These are phyloP conservation scores for Cercospora berteroae DNA, from an alignment of 2,329 filamentous ascomycete genomes.

Conservation along the genomic window DNA sequence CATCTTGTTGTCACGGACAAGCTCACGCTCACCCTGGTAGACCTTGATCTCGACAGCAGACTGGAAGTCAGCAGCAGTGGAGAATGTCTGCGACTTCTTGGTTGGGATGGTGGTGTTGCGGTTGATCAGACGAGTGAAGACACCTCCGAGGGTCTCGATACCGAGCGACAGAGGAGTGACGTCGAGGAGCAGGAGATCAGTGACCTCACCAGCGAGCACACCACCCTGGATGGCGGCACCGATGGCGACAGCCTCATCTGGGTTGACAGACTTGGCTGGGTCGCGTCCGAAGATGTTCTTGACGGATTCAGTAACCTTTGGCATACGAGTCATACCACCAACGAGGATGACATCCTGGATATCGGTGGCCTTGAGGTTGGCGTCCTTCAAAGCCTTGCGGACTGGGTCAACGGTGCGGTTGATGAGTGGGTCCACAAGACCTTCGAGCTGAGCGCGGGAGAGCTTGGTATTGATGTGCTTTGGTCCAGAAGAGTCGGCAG, in stretches of 20 bases:
- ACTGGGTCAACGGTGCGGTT: slow-evolving; percentile 84
- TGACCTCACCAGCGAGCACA: slow-evolving; percentile 93
- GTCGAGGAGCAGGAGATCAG: slow-evolving; percentile 90
- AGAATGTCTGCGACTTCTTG: slow-evolving; percentile 99
- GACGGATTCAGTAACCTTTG: slow-evolving; percentile 93
- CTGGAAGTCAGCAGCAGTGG: slow-evolving; percentile 96
- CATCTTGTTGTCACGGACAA: slow-evolving; percentile 97
- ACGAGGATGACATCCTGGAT: slow-evolving; percentile 98
- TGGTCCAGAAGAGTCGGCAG: slow-evolving; percentile 87
- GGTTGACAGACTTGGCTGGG: slow-evolving; percentile 96
- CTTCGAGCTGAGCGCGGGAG: slow-evolving; percentile 86
- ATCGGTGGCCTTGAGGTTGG: slow-evolving; percentile 83
- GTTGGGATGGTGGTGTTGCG: slow-evolving; percentile 98
- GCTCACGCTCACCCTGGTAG: slow-evolving; percentile 99
- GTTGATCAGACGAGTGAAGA: slow-evolving; percentile 97
- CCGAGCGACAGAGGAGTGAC: slow-evolving; percentile 94
- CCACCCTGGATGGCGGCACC: slow-evolving; percentile 97
- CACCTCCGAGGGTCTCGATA: slow-evolving; percentile 97
- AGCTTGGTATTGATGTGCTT: slow-evolving; percentile 99
- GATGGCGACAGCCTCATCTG: slow-evolving; percentile 95
- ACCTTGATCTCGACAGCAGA: slow-evolving; percentile 99
- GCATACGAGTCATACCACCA: slow-evolving; percentile 99
- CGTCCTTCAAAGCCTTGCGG: slow-evolving; percentile 95
- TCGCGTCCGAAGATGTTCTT: slow-evolving; percentile 97
- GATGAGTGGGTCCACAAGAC: slow-evolving; percentile 87